phyloP scores from a whole-genome alignment of 768 basidiomycete species.

The Plicaturopsis crispa region DNA sequence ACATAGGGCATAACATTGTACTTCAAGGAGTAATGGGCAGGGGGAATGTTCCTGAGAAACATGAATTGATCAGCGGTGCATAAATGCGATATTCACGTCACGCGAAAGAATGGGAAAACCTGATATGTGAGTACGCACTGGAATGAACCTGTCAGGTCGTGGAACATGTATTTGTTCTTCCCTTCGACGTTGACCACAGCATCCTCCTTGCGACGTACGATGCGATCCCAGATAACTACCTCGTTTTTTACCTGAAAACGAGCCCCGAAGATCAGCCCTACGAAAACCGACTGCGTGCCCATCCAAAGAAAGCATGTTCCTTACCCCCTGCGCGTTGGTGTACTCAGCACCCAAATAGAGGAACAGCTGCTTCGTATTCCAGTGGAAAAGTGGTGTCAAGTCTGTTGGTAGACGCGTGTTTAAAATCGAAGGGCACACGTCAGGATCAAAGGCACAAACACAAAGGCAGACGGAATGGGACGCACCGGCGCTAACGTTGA shows the following conservation, averaged over 20 bases:
- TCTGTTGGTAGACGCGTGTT: constrained; percentile 35
- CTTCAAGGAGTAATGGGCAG: constrained; percentile 67
- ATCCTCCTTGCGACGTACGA: constrained; percentile 74
- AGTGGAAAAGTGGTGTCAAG: constrained; percentile 77
- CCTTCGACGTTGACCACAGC: constrained; percentile 57
- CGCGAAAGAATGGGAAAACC: constrained; percentile 1
- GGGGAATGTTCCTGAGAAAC: constrained; percentile 45
- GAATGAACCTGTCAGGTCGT: constrained; percentile 68
- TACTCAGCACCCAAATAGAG: constrained; percentile 85
- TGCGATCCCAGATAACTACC: constrained; percentile 90
- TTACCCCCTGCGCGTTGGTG: constrained; percentile 61
- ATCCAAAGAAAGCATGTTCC: constrained; percentile 18
- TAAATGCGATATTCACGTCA: neutral
- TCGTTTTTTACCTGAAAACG: constrained; percentile 53
- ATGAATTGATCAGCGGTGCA: constrained; percentile 11
- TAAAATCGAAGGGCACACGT: constrained; percentile 3
- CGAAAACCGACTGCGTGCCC: neutral
- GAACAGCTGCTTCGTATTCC: constrained; percentile 97
- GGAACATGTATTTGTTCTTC: constrained; percentile 82
- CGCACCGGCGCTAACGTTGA: constrained; percentile 76
- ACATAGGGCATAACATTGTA: constrained; percentile 93
- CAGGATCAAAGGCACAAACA: constrained; percentile 1
- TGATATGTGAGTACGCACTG: constrained; percentile 42
- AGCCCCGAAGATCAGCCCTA: neutral
- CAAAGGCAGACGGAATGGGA: constrained; percentile 5